Evolutionary conservation across 768 basidiomycete species (phyloP).

Genomic region (Aureoboletus auriporus): DNA sequence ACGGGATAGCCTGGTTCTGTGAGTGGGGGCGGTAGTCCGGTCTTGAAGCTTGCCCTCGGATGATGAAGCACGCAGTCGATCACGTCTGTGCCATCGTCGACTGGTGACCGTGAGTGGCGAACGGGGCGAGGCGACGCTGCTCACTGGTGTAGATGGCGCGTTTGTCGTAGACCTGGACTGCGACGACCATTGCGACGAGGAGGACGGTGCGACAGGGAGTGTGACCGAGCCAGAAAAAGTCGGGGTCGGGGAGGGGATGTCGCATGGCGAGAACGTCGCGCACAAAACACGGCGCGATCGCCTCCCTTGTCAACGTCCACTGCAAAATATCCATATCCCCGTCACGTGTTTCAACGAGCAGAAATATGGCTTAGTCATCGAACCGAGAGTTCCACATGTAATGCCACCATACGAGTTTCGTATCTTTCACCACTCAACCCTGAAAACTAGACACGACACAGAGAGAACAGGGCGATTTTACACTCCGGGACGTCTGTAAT

Average conservation of each 20-base stretch:
- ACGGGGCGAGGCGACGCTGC: background rate
- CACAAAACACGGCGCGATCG: constrained; percentile 53
- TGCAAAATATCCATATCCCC: constrained; percentile 26
- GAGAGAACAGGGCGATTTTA: too few species aligned
- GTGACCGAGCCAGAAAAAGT: constrained; percentile 70
- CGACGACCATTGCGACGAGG: constrained; percentile 63
- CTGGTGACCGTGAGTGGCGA: constrained; percentile 29
- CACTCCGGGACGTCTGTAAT: too few species aligned
- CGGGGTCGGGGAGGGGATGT: constrained; percentile 18
- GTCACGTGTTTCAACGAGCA: too few species aligned
- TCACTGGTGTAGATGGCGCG: constrained; percentile 57
- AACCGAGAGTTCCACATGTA: too few species aligned
- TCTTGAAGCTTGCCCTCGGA: background rate
- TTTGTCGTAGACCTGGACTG: constrained; percentile 54
- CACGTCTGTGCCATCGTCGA: constrained; percentile 75
- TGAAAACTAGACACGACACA: too few species aligned
- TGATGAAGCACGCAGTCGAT: constrained; percentile 49
- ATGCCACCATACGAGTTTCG: too few species aligned
- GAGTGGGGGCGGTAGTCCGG: constrained; percentile 32
- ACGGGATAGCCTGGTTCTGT: constrained; percentile 41
- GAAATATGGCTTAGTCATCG: too few species aligned
- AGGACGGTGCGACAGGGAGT: constrained; percentile 59
- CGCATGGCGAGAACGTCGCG: constrained; percentile 49
- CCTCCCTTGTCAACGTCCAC: constrained; percentile 57
- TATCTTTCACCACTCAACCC: too few species aligned